Percentiles rank a stretch among this genome's conserved stretches.
Evolutionary conservation across 352 stramenopile species (phyloP).

Genomic region (Pythium aristosporum): DNA sequence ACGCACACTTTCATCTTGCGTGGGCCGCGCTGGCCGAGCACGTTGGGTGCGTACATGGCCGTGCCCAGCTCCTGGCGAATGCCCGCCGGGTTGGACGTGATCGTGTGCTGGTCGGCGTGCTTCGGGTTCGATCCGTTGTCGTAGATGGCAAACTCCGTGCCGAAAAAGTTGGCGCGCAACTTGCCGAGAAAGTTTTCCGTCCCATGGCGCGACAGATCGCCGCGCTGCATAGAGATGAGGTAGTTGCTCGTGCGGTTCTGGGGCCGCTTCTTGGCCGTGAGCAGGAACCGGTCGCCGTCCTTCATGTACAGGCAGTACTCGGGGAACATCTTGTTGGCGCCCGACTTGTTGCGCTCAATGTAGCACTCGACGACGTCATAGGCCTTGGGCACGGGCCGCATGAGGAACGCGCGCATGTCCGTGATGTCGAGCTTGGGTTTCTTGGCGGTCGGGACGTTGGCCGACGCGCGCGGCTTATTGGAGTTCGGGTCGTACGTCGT

Average conservation of each 20-base stretch:
- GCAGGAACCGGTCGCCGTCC: conserved; percentile 95
- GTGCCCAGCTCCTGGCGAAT: conserved; percentile 92
- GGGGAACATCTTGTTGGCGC: conserved; percentile 93
- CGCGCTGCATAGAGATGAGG: conserved; percentile 92
- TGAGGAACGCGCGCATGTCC: conserved; percentile 76
- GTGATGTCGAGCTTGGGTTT: conserved; percentile 83
- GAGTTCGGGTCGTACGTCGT: conserved; percentile 58
- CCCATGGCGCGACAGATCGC: conserved; percentile 89
- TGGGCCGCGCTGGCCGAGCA: conserved; percentile 91
- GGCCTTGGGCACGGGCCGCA: conserved; percentile 81
- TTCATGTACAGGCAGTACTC: conserved; percentile 92
- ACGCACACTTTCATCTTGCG: conserved; percentile 97
- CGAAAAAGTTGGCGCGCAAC: conserved; percentile 95
- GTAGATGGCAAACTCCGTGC: conserved; percentile 97
- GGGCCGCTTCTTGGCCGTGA: conserved; percentile 94
- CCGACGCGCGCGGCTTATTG: conserved; percentile 32
- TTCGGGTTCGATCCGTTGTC: conserved; percentile 93
- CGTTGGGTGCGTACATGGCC: conserved; percentile 93
- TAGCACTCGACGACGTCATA: conserved; percentile 94
- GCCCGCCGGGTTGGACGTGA: conserved; percentile 67
- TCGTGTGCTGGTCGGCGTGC: conserved; percentile 78
- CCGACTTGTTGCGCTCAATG: conserved; percentile 91
- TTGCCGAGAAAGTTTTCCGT: conserved; percentile 95
- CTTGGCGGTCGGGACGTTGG: conserved; percentile 26
- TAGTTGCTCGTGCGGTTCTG: conserved; percentile 98